phyloP scores from a whole-genome alignment of 23 red algal species.

The Gracilaria gracilis region DNA sequence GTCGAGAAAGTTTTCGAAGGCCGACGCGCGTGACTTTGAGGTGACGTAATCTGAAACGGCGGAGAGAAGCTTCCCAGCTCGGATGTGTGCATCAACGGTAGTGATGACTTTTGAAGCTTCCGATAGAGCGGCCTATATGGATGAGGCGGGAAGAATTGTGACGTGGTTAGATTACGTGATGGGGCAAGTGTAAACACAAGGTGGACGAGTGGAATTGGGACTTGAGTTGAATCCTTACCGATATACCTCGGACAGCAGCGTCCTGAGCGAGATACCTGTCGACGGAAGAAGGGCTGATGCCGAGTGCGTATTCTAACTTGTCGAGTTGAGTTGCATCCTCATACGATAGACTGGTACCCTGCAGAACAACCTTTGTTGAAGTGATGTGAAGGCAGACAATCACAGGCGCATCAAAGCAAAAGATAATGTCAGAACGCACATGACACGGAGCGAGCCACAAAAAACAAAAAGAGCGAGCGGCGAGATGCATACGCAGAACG shows the following conservation, averaged over 20 bases:
- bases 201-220: background rate
- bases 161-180: background rate
- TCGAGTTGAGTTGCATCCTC: constrained; percentile 74
- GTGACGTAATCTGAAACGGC: constrained; percentile 45
- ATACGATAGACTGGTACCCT: constrained; percentile 72
- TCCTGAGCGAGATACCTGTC: constrained; percentile 34
- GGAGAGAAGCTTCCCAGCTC: constrained; percentile 57
- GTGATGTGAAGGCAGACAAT: background rate
- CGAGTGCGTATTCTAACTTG: constrained; percentile 65
- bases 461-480: background rate
- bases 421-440: background rate
- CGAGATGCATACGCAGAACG: constrained; percentile 5
- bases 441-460: background rate
- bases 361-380: constrained; percentile 70
- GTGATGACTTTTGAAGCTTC: constrained; percentile 31
- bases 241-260: constrained; percentile 9
- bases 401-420: background rate
- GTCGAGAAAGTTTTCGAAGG: constrained; percentile 14
- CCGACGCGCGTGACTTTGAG: background rate
- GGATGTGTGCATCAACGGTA: constrained; percentile 31
- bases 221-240: constrained; percentile 35
- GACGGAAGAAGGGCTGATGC: constrained; percentile 38
- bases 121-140: constrained; percentile 41
- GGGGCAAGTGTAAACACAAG: background rate
- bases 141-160: background rate